Evolutionary conservation across 306 rosid species (phyloP), one percentile per base, ranked within the genome.

Genomic region (Echinosophora koreensis): DNA sequence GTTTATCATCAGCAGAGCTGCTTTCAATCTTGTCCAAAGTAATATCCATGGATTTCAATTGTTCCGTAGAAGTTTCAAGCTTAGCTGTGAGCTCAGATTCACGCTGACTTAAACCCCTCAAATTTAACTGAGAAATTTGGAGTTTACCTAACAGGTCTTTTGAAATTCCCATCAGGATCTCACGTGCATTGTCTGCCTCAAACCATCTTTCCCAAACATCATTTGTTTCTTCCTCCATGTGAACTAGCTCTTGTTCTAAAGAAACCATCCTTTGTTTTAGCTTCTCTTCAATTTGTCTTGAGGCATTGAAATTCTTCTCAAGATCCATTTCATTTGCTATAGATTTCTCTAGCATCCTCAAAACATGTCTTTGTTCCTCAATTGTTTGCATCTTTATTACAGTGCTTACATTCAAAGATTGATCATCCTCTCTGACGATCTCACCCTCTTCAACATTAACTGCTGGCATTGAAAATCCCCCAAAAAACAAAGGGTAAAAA

Each of bases 291-390:
- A 65, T 71, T 70, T 84, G 86, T 75, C 65, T 89, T 34, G 89
- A 85, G 47, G 88, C 90, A 2, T 76, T 73, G 49, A 90, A 56
- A 71, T 83, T 92, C 83, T 89, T 92, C 83, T 92, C 98, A 74
- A 92, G 94, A 81, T 90, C 91, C 74, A 94, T 88, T 79, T 94
- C 98, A 66, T 79, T 88, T 4, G 94, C 96, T 78, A 94, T 63
- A 74, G 98, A 82, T 82, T 90, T 92, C 87, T 94, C 97, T 35
- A 94, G 89, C 92, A 88, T 83, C 90, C 90, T 90, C 77, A 94
- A 77, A 74, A 94, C 79, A 62, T 87, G 71, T 67, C 89, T 90
- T 74, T 87, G 93, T 51, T 88, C 87, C 82, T 90, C 97, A 70
- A 76, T 54, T 27, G 96, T 90, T 75, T 88, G 92, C 92, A 91